Base-by-base conservation (phyloP, 768 basidiomycete species). In the Agaricus sinodeliciosus region DNA sequence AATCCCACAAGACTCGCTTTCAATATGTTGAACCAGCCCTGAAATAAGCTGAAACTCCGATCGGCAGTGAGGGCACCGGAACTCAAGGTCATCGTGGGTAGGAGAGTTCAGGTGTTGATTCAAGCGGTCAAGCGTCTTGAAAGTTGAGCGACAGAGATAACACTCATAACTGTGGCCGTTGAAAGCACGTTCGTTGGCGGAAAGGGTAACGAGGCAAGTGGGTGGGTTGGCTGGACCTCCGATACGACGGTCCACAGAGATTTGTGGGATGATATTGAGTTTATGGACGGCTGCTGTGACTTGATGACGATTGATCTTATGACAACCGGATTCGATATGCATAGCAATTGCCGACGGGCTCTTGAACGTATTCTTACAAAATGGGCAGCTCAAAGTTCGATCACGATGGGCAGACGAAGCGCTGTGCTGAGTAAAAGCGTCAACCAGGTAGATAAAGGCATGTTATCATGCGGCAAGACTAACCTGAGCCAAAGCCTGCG, bases 41-140 rank as follows among this genome's bases (percentile, higher is more conserved):
- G 84, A 85, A 28, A 87, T 71, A 12, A 79, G 74, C 6, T 48
- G 56, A 60, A 82, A 85, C 28, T 64, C 61, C 19, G 45, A 27
- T 2, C 49, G 59, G 59, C 85, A 87, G 9, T 63, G 65, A 3
- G 81, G 82, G 65, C 85, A 87, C 2, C 73, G 58, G 59, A 82
- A 86, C 2, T 75, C 68, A 61, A 69, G 72, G 1, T 74, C 70
- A 57, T 74, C 64, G 60, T 87, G 86, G 2, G 60, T 67, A 2
- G 86, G 81, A 64, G 85, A 86, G 46, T 72, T 70, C 41, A 87
- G 71, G 59, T 88, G 87, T 56, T 75, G 70, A 59, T 88, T 84
- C 46, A 88, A 72, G 6, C 64, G 67, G 0, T 13, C 9, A 11
- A 85, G 72, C 0, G 67, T 59, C 46, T 58, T 26, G 58, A 74